A percentile compares a stretch with the other conserved stretches of the same genome.
These are phyloP conservation scores for Rhodotorula graminis DNA, from an alignment of 768 basidiomycete species.

Conservation along the genomic window DNA sequence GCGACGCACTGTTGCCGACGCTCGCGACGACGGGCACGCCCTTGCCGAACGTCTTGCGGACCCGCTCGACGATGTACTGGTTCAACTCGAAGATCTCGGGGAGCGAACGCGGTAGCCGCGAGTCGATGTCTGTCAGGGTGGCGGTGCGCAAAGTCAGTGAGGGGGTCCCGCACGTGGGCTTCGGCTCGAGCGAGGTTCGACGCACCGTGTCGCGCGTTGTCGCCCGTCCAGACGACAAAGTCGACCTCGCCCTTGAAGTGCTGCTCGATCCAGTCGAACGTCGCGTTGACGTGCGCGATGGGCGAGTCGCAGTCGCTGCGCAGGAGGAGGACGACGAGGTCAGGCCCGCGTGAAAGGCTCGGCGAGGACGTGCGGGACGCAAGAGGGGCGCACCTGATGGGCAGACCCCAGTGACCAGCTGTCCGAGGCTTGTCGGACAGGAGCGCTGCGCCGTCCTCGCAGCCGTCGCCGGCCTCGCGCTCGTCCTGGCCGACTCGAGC, in stretches of 20 bases:
- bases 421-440: constrained; percentile 32
- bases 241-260: constrained; percentile 80
- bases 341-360: background rate
- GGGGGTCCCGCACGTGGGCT: background rate
- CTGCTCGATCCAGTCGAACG: constrained; percentile 70
- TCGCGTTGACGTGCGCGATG: constrained; percentile 68
- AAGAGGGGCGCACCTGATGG: constrained; percentile 58
- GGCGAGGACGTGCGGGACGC: background rate
- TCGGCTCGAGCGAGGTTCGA: background rate
- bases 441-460: background rate
- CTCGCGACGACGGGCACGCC: constrained; percentile 74
- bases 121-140: constrained; percentile 64
- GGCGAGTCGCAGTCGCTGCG: constrained; percentile 78
- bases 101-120: constrained; percentile 69
- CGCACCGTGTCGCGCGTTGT: constrained; percentile 47
- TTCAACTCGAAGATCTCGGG: constrained; percentile 75
- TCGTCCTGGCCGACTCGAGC: background rate
- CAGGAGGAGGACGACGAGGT: background rate
- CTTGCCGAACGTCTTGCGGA: constrained; percentile 66
- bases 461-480: background rate
- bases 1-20: constrained; percentile 50
- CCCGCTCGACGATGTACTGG: constrained; percentile 59
- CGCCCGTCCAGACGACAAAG: constrained; percentile 72
- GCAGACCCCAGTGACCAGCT: constrained; percentile 63
- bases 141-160: too few relatives aligned